Conservation (phyloP, 2,329 filamentous ascomycete genomes). For the Epichloe brachyelytri region DNA sequence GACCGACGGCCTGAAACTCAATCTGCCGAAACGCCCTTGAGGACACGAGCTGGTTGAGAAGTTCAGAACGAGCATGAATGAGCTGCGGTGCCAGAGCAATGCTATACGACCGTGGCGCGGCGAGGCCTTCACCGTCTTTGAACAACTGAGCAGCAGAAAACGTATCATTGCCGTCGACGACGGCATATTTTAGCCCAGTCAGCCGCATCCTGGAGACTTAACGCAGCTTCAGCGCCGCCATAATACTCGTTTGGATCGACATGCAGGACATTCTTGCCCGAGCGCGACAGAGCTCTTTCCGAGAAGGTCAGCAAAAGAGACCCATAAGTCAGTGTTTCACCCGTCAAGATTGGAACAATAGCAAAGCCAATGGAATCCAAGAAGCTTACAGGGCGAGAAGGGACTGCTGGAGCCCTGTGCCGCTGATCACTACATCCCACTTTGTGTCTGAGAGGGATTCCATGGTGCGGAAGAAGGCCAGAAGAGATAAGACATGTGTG, state of each 20-base stretch:
- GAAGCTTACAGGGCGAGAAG: conserved; percentile 60
- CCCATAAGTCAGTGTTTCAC: conserved; percentile 11
- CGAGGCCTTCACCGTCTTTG: conserved; percentile 29
- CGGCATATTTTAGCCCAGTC: conserved; percentile 47
- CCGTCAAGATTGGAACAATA: not conserved
- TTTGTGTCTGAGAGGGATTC: conserved; percentile 60
- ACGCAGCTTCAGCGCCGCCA: conserved; percentile 71
- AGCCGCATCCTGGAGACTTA: conserved; percentile 72
- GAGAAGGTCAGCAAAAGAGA: conserved; percentile 20
- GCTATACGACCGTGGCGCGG: conserved; percentile 62
- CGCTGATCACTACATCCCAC: conserved; percentile 71
- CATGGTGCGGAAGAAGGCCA: conserved; percentile 34
- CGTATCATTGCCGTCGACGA: conserved; percentile 11
- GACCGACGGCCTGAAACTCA: conserved; percentile 86
- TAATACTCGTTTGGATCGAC: conserved; percentile 82
- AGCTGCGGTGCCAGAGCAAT: conserved; percentile 75
- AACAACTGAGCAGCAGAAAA: conserved; percentile 21
- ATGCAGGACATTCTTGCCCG: conserved; percentile 82
- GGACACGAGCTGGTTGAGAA: conserved; percentile 72
- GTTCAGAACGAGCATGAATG: conserved; percentile 68
- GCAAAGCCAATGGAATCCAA: conserved; percentile 18
- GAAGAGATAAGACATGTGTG: conserved; percentile 6
- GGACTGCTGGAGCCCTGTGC: conserved; percentile 67
- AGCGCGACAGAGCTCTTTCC: conserved; percentile 77
- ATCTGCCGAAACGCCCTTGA: conserved; percentile 80